phyloP scores from a whole-genome alignment of 2,329 filamentous ascomycete genomes.

The Aspergillaceae sp. region DNA sequence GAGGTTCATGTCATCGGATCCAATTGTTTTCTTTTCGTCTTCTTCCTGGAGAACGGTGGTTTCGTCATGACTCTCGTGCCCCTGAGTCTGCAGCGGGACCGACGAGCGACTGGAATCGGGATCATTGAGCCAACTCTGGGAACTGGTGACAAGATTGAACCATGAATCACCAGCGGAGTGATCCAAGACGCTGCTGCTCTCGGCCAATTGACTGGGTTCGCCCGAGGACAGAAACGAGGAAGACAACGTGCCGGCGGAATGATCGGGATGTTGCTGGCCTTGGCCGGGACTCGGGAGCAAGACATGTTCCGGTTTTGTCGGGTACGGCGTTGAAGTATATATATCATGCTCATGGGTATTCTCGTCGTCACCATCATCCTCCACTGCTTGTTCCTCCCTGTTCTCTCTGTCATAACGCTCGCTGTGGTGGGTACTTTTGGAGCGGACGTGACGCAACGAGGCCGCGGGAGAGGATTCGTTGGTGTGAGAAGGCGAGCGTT shows the following conservation, averaged over 20 bases:
- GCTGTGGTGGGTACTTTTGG: slow-evolving; percentile 14
- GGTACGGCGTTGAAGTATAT: slow-evolving; percentile 37
- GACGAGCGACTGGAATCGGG: slow-evolving; percentile 31
- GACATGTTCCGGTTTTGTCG: slow-evolving; percentile 41
- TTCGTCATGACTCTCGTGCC: not conserved
- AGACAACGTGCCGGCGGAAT: not conserved
- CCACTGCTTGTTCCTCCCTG: too few species aligned
- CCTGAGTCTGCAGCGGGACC: slow-evolving; percentile 17
- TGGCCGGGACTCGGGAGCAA: slow-evolving; percentile 34
- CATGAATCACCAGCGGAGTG: slow-evolving; percentile 25
- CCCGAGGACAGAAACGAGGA: not conserved
- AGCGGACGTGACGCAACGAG: slow-evolving; percentile 29
- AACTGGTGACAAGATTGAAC: slow-evolving; percentile 27
- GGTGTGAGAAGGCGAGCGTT: slow-evolving; percentile 38
- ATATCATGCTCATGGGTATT: slow-evolving; percentile 20
- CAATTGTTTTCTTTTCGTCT: slow-evolving; percentile 10
- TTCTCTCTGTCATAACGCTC: too few species aligned
- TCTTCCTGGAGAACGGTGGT: not conserved
- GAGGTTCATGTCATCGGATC: slow-evolving; percentile 26
- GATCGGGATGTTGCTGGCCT: slow-evolving; percentile 20
- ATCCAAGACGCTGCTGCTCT: slow-evolving; percentile 19
- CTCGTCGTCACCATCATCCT: slow-evolving; percentile 8
- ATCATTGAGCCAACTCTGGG: slow-evolving; percentile 31
- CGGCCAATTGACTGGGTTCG: slow-evolving; percentile 8
- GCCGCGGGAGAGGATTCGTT: slow-evolving; percentile 34